Base-by-base conservation (phyloP, 345 rosid genomes). In the Aquilaria malaccensis region DNA sequence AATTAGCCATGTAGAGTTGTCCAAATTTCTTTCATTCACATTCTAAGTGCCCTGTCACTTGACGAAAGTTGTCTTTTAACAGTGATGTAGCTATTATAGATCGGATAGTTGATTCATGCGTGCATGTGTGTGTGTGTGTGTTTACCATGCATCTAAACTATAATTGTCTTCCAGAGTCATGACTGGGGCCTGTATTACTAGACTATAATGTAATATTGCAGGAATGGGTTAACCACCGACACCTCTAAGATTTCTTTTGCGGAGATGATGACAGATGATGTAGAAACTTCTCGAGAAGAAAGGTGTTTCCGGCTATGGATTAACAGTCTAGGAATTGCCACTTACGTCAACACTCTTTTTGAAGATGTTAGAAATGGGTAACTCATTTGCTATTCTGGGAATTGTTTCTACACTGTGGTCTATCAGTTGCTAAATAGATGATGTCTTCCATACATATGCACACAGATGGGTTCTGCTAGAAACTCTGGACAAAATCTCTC, bases 231-330 rank as follows among this genome's bases (percentile, higher is more conserved):
- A 68, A 37, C 43, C 4, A 73, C 56, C 52, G 95, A 88, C 57
- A 84, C 52, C 79, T 67, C 67, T 55, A 94, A 88, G 70, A 62
- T 78, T 45, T 75, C 95, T 57, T 88, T 80, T 62, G 93, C 99
- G 58, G 99, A 90, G 77, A 94, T 94, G 99, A 90, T 94, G 97
- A 85, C 91, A 6, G 99, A 94, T 74, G 99, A 94, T 77, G 81
- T 69, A 13, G 76, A 94, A 77, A 90, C 99, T 66, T 94, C 99
- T 58, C 79, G 93, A 33, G 99, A 90, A 77, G 99, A 90, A 81
- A 83, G 97, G 79, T 94, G 99, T 78, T 94, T 90, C 83, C 91
- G 97, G 22, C 75, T 94, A 60, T 94, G 99, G 97, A 94, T 94
- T 57, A 94, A 94, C 76, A 94, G 97, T 82, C 89, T 90, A 60